Percentiles rank a stretch among this genome's conserved stretches.
Conservation (phyloP, 108 stramenopile genomes). For the Seminavis robusta region DNA sequence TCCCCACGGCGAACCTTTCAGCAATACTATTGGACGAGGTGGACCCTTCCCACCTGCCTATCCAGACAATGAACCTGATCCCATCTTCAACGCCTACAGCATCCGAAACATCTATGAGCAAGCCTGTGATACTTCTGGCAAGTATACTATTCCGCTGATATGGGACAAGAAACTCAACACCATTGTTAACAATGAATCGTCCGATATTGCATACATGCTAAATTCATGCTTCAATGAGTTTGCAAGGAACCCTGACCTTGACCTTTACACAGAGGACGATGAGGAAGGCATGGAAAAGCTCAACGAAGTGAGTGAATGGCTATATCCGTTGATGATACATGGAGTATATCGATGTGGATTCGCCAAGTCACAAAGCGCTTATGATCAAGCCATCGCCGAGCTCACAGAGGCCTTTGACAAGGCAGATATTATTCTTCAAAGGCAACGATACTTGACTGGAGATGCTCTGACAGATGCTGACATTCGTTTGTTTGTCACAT, state of each 20-base stretch:
- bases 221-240: conserved; percentile 88
- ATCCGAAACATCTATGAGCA: conserved; percentile 52
- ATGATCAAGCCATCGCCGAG: conserved; percentile 87
- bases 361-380: conserved; percentile 89
- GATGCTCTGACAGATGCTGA: conserved; percentile 91
- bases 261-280: conserved; percentile 87
- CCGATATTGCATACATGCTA: conserved; percentile 97
- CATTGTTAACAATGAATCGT: conserved; percentile 97
- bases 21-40: conserved; percentile 66
- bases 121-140: conserved; percentile 67
- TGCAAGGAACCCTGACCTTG: conserved; percentile 65
- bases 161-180: conserved; percentile 92
- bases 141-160: conserved; percentile 95
- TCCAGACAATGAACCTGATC: conserved; percentile 74
- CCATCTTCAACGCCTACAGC: conserved; percentile 30
- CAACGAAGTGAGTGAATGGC: conserved; percentile 80
- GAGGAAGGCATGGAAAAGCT: conserved; percentile 62
- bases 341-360: conserved; percentile 98
- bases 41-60: conserved; percentile 75
- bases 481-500: conserved; percentile 91
- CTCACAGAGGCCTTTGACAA: conserved; percentile 88
- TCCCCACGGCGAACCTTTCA: conserved; percentile 47
- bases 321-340: conserved; percentile 92
- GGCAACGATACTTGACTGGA: conserved; percentile 77
- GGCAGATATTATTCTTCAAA: conserved; percentile 70